Evolutionary conservation across 345 rosid species (phyloP).

Genomic region (Sisymbrium altissimum): DNA sequence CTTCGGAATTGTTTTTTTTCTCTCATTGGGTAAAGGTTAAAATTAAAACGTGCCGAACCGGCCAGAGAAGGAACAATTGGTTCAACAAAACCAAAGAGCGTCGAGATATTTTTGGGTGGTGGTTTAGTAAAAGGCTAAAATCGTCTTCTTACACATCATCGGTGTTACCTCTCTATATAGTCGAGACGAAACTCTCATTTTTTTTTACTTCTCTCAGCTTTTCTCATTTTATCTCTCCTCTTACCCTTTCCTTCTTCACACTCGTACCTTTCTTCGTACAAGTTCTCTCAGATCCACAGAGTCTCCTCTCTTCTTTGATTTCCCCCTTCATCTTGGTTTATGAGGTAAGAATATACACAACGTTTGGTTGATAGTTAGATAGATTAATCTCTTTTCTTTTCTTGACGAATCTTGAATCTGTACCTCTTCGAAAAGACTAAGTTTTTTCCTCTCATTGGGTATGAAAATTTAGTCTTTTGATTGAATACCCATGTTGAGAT

Average conservation of each 20-base stretch:
- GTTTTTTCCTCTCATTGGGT: neutral
- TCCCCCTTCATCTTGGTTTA: slow-evolving; percentile 39
- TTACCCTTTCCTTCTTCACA: neutral
- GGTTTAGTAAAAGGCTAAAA: too few species aligned
- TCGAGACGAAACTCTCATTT: too few species aligned
- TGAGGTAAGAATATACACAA: slow-evolving; percentile 30
- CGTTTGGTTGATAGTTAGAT: neutral
- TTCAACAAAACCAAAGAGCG: too few species aligned
- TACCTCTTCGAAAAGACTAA: neutral
- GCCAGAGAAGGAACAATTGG: too few species aligned
- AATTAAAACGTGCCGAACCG: too few species aligned
- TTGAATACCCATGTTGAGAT: neutral
- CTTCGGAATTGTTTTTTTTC: too few species aligned
- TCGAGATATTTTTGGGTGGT: too few species aligned
- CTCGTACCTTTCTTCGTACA: neutral
- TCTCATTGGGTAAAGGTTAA: too few species aligned
- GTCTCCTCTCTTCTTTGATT: slow-evolving; percentile 34
- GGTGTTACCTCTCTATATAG: too few species aligned
- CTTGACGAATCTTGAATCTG: neutral
- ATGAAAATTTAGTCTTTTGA: neutral
- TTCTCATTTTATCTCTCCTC: neutral
- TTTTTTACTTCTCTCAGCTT: neutral
- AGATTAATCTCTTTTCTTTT: neutral
- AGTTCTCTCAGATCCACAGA: slow-evolving; percentile 21
- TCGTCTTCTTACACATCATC: too few species aligned